A percentile compares a stretch with the other conserved stretches of the same genome.
Evolutionary conservation across 805 yeast species (phyloP).

Genomic region (Suhomyces sp.): DNA sequence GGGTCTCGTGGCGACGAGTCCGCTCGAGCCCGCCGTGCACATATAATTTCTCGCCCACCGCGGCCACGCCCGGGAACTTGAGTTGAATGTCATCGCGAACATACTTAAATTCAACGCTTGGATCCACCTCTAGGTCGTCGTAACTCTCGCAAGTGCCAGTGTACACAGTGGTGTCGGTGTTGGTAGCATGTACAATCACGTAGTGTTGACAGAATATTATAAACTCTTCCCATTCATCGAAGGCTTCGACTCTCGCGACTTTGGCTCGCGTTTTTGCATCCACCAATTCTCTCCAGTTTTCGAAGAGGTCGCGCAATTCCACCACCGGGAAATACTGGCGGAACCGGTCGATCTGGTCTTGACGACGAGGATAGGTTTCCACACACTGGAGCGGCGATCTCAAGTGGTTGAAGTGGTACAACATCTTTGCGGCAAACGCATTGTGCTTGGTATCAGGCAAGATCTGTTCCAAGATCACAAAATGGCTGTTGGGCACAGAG

Average conservation of each 20-base stretch:
- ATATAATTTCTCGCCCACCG: slow-evolving; percentile 17
- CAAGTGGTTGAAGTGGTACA: slow-evolving; percentile 63
- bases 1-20: slow-evolving; percentile 19
- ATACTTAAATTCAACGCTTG: not conserved
- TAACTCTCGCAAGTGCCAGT: not conserved
- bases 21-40: slow-evolving; percentile 43
- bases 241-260: slow-evolving; percentile 56
- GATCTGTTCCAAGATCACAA: slow-evolving; percentile 67
- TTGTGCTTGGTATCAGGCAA: slow-evolving; percentile 61
- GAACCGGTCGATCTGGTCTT: slow-evolving; percentile 53
- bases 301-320: slow-evolving; percentile 53
- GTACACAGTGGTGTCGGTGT: slow-evolving; percentile 18
- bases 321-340: slow-evolving; percentile 44
- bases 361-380: slow-evolving; percentile 48
- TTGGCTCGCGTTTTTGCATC: slow-evolving; percentile 32
- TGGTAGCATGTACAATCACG: slow-evolving; percentile 62
- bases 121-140: not conserved
- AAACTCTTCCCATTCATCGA: slow-evolving; percentile 86
- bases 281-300: slow-evolving; percentile 54
- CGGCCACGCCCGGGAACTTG: slow-evolving; percentile 43
- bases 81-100: slow-evolving; percentile 19
- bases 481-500: slow-evolving; percentile 50
- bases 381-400: slow-evolving; percentile 71
- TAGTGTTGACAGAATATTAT: slow-evolving; percentile 74
- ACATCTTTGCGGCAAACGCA: slow-evolving; percentile 73